phyloP scores from a whole-genome alignment of 1,284 basidiomycete genomes.

The Cutaneotrichosporon mucoides region DNA sequence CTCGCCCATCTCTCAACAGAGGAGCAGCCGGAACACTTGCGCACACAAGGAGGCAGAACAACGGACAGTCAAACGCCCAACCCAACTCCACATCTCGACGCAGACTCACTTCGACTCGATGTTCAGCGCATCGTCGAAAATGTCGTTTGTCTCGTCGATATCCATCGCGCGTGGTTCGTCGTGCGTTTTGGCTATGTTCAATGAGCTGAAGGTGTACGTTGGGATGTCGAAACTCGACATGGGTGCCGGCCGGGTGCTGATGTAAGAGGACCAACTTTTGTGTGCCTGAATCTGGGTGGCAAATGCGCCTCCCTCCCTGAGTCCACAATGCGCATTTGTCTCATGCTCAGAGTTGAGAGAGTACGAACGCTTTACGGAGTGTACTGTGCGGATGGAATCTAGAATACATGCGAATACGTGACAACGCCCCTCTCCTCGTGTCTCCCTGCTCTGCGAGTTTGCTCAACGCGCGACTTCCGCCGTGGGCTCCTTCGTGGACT shows the following conservation, averaged over 20 bases:
- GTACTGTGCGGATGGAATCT: background rate
- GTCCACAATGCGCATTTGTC: no score
- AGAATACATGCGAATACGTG: background rate
- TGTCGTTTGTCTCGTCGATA: constrained; percentile 1
- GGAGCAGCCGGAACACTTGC: no score
- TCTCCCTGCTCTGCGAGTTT: no score
- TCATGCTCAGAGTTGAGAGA: no score
- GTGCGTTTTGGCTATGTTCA: no score
- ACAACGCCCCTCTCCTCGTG: background rate
- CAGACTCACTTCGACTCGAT: constrained; percentile 14
- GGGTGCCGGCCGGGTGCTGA: background rate
- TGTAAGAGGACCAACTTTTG: background rate
- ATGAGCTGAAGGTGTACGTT: constrained; percentile 68
- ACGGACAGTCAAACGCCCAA: no score
- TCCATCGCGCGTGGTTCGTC: no score
- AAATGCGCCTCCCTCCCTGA: background rate
- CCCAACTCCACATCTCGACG: no score
- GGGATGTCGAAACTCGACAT: constrained; percentile 66
- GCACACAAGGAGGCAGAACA: no score
- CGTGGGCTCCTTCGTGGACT: constrained; percentile 11
- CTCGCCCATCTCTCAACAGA: no score
- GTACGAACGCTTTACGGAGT: background rate
- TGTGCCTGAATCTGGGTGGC: constrained; percentile 6
- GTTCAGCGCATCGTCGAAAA: constrained; percentile 13
- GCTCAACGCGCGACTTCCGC: constrained; percentile 31